Conservation (phyloP, 768 basidiomycete genomes). For the Termitomyces sp. region DNA sequence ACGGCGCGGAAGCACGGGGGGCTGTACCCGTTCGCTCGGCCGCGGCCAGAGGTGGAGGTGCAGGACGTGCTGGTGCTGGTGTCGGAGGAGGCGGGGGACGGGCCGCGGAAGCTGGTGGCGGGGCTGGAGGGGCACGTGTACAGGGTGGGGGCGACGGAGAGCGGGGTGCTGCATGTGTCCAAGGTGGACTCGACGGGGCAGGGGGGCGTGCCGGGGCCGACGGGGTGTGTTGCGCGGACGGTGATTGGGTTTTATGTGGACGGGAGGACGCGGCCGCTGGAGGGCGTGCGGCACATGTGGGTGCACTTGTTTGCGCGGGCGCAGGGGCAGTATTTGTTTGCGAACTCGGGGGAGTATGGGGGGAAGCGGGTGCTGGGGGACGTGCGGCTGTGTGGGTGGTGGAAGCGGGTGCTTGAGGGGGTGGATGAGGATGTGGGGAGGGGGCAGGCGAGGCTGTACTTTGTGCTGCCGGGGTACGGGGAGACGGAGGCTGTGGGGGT, state of each 20-base stretch:
- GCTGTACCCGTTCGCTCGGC: constrained; percentile 71
- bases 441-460: constrained; percentile 35
- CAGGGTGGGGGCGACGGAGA: constrained; percentile 60
- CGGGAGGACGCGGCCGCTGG: constrained; percentile 54
- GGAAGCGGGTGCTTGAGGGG: constrained; percentile 69
- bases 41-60: constrained; percentile 58
- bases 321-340: constrained; percentile 91
- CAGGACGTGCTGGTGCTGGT: constrained; percentile 77
- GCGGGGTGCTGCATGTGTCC: constrained; percentile 80
- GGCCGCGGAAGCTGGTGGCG: constrained; percentile 56
- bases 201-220: constrained; percentile 56
- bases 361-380: constrained; percentile 77
- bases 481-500: constrained; percentile 62
- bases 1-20: constrained; percentile 58
- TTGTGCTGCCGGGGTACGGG: constrained; percentile 65
- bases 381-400: constrained; percentile 83
- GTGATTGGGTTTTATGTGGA: constrained; percentile 62
- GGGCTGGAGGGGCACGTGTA: constrained; percentile 80
- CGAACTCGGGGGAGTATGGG: constrained; percentile 67
- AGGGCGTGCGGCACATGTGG: constrained; percentile 46
- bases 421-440: constrained; percentile 33
- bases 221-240: constrained; percentile 58
- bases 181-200: constrained; percentile 95
- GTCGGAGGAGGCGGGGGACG: constrained; percentile 45
- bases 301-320: constrained; percentile 88